phyloP scores from a whole-genome alignment of 2,329 filamentous ascomycete genomes.

The Ilyonectria sp. region DNA sequence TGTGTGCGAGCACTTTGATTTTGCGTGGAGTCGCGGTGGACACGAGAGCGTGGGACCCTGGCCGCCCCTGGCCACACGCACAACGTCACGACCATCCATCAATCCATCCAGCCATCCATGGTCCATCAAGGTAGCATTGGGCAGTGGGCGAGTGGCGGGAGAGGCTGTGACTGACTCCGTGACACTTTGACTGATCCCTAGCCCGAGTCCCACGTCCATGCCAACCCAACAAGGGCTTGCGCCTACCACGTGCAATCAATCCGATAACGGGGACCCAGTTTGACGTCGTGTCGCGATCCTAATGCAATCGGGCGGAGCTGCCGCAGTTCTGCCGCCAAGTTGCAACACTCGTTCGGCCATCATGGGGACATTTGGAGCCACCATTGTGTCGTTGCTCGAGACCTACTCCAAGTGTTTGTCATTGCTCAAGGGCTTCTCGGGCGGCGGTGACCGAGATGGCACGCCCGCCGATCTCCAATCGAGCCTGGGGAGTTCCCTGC shows the following conservation, averaged over 20 bases:
- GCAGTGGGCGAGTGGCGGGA: conserved; percentile 22
- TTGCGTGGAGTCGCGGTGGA: conserved; percentile 19
- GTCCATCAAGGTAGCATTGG: conserved; percentile 6
- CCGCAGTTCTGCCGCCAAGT: conserved; percentile 25
- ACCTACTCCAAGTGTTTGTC: conserved; percentile 64
- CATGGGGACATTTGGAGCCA: conserved; percentile 59
- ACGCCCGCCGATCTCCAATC: conserved; percentile 44
- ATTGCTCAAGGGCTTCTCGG: conserved; percentile 56
- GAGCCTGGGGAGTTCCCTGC: conserved; percentile 55
- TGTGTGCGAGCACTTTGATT: conserved; percentile 29
- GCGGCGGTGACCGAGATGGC: conserved; percentile 35
- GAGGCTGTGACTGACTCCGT: conserved; percentile 6
- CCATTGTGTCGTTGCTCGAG: conserved; percentile 61
- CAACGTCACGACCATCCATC: conserved; percentile 25
- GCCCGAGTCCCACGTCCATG: conserved; percentile 2
- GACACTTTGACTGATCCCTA: conserved; percentile 13
- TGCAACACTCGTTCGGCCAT: conserved; percentile 17
- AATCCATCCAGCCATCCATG: conserved; percentile 18
- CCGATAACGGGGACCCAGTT: conserved; percentile 31
- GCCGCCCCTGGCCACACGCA: conserved; percentile 26
- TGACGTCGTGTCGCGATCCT: conserved; percentile 34
- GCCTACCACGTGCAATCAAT: conserved; percentile 42
- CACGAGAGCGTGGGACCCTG: conserved; percentile 26
- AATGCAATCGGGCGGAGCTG: conserved; percentile 37
- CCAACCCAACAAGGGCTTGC: conserved; percentile 22